Conservation (phyloP, 306 rosid genomes). For the Arachis hypogaea region DNA sequence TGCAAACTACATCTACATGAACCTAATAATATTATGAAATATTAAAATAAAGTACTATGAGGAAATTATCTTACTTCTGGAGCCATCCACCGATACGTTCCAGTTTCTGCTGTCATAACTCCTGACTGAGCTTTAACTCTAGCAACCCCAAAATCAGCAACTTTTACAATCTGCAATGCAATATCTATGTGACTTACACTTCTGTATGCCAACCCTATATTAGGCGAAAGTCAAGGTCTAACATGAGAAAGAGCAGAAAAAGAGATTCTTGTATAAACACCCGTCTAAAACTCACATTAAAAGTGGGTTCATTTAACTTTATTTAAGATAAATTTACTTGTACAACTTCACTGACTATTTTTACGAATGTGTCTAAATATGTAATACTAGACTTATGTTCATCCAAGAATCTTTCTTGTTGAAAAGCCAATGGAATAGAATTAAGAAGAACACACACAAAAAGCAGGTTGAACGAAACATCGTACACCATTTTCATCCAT, state of each 20-base stretch:
- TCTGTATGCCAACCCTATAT: conserved; percentile 12
- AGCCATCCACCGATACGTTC: conserved; percentile 99
- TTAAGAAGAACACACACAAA: conserved; percentile 11
- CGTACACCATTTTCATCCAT: conserved; percentile 97
- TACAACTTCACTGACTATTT: no score
- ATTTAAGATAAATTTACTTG: no score
- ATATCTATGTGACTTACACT: conserved; percentile 17
- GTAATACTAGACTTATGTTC: no score
- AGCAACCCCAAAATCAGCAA: conserved; percentile 98
- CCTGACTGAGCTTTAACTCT: conserved; percentile 95
- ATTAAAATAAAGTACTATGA: not conserved
- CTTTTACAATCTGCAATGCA: conserved; percentile 81
- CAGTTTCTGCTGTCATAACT: conserved; percentile 99
- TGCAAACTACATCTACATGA: conserved; percentile 41
- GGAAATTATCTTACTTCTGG: conserved; percentile 69
- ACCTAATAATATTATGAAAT: not conserved
- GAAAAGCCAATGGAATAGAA: conserved; percentile 12
- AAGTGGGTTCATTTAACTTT: no score
- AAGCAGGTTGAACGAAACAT: conserved; percentile 14
- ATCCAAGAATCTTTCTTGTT: no score
- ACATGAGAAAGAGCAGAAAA: not conserved
- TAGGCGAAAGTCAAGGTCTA: conserved; percentile 14
- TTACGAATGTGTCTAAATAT: no score
- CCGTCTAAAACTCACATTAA: no score
- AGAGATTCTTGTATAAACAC: no score